A percentile compares a stretch with the other conserved stretches of the same genome.
These are phyloP conservation scores for Gossypium stocksii DNA, from an alignment of 345 rosid genomes.

Conservation along the genomic window DNA sequence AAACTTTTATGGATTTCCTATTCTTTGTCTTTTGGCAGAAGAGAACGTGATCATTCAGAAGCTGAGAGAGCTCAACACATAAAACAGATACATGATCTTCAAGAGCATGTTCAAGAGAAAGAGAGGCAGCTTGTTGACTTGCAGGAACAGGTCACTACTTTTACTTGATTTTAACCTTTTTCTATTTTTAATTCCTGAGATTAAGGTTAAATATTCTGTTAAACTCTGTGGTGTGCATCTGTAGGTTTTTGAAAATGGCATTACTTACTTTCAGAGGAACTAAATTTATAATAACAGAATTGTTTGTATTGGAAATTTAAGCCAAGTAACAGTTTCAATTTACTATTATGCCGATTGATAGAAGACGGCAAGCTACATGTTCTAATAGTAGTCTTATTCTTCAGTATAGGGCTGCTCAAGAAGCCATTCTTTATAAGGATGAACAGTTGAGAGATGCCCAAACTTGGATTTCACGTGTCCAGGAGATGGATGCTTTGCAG, in stretches of 20 bases:
- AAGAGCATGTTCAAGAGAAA: slow-evolving; percentile 88
- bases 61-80: slow-evolving; percentile 84
- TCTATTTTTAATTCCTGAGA: not conserved
- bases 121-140: slow-evolving; percentile 78
- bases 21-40: slow-evolving; percentile 44
- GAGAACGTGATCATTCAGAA: slow-evolving; percentile 97
- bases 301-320: slow-evolving; percentile 3
- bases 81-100: slow-evolving; percentile 77
- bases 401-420: slow-evolving; percentile 93
- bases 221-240: not conserved
- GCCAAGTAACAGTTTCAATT: not conserved
- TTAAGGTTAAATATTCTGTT: slow-evolving; percentile 2
- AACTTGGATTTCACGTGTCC: slow-evolving; percentile 76
- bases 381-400: slow-evolving; percentile 29
- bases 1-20: slow-evolving; percentile 12
- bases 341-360: not conserved
- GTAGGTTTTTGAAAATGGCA: not conserved
- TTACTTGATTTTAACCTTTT: not conserved
- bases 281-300: not conserved
- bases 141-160: slow-evolving; percentile 78
- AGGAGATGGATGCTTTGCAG: slow-evolving; percentile 83
- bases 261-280: not conserved
- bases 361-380: not conserved
- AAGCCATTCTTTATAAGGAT: slow-evolving; percentile 69
- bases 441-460: slow-evolving; percentile 74